These are phyloP conservation scores for Neopestalotiopsis clavispora DNA, from an alignment of 2,329 filamentous ascomycete genomes.

Conservation along the genomic window DNA sequence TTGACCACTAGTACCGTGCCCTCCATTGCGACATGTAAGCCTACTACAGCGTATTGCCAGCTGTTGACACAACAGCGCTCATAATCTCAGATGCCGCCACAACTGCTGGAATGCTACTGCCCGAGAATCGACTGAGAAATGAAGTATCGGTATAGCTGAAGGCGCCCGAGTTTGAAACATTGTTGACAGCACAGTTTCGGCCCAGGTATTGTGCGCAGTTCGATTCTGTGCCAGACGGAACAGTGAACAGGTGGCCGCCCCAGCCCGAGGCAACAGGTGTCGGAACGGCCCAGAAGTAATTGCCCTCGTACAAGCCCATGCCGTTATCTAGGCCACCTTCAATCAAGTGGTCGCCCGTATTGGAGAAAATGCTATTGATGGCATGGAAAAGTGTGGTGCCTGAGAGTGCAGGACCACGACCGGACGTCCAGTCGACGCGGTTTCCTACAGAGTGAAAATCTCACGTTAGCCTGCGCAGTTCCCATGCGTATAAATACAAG, in stretches of 20 bases:
- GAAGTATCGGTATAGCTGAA: background rate
- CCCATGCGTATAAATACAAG: no score
- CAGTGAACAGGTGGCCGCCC: constrained; percentile 30
- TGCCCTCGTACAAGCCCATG: constrained; percentile 33
- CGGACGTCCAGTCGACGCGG: constrained; percentile 26
- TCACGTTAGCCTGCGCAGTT: background rate
- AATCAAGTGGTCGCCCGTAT: constrained; percentile 32
- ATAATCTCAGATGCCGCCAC: no score
- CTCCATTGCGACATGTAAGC: no score
- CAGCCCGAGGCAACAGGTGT: constrained; percentile 25
- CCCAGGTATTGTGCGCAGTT: constrained; percentile 19
- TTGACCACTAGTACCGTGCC: no score
- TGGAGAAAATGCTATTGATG: constrained; percentile 35
- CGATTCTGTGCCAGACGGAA: constrained; percentile 20
- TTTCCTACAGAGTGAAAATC: background rate
- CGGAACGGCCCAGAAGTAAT: constrained; percentile 30
- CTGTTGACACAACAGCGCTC: no score
- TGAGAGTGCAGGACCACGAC: constrained; percentile 32
- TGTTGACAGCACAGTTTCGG: constrained; percentile 16
- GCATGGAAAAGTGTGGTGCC: constrained; percentile 35
- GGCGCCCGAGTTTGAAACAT: background rate
- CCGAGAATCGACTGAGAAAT: background rate
- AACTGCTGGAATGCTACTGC: background rate
- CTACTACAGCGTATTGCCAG: no score
- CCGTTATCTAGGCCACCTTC: constrained; percentile 27